These are phyloP conservation scores for Tricladium varicosporioides DNA, from an alignment of 2,329 filamentous ascomycete genomes.

Conservation along the genomic window DNA sequence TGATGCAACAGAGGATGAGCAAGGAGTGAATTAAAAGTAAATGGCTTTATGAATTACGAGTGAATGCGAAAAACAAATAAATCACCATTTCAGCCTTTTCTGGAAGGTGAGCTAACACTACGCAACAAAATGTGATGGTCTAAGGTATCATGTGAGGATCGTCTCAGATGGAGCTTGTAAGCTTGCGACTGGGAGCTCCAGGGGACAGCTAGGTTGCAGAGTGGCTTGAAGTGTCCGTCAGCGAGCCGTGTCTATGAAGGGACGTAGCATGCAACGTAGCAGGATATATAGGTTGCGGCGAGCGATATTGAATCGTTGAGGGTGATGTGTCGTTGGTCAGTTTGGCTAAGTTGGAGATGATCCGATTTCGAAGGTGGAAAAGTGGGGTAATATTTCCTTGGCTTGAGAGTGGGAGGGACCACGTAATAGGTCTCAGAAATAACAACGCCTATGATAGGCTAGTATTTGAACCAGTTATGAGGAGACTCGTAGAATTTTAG, in stretches of 20 bases:
- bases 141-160: background rate
- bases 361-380: slow-evolving; percentile 1
- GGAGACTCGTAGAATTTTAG: no score
- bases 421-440: background rate
- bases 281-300: background rate
- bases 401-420: background rate
- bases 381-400: background rate
- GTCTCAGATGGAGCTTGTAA: no score
- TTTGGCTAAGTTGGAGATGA: background rate
- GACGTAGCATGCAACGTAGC: slow-evolving; percentile 1
- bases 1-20: no score
- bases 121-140: background rate
- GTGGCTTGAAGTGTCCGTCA: background rate
- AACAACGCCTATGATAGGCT: no score
- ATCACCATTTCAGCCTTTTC: slow-evolving; percentile 1
- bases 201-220: background rate
- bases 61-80: background rate
- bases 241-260: background rate
- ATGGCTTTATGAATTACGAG: background rate
- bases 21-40: background rate
- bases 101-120: background rate
- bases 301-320: background rate
- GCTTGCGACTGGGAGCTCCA: background rate
- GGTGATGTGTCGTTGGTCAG: background rate
- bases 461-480: no score